A percentile compares a stretch with the other conserved stretches of the same genome.
Conservation (phyloP, 352 stramenopile species). For the Saprolegnia diclina region DNA sequence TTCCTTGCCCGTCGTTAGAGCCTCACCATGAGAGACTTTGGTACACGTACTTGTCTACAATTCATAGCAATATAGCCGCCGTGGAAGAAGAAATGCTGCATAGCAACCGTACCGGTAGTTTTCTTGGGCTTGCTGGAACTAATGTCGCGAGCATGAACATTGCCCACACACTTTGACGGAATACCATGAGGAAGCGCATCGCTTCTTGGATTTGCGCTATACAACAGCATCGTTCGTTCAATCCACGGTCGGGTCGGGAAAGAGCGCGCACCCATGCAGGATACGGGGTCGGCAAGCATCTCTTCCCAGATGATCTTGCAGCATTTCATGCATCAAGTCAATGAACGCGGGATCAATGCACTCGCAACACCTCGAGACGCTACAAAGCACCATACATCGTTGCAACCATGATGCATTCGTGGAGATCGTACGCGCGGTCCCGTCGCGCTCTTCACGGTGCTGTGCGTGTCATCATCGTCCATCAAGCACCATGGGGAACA, state of each 20-base stretch:
- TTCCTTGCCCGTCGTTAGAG: slow-evolving; percentile 49
- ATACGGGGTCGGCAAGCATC: slow-evolving; percentile 79
- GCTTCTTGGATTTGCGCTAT: slow-evolving; percentile 25
- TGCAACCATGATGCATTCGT: not conserved
- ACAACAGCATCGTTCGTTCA: not conserved
- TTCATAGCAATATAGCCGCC: slow-evolving; percentile 4
- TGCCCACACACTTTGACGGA: slow-evolving; percentile 7
- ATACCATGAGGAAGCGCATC: slow-evolving; percentile 12
- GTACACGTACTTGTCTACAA: slow-evolving; percentile 47
- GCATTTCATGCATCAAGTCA: not conserved
- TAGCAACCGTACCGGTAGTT: slow-evolving; percentile 46
- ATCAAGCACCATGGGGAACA: not conserved
- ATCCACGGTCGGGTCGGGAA: not conserved
- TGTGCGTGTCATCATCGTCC: not conserved
- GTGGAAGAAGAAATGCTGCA: not conserved
- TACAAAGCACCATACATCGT: not conserved
- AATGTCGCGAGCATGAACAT: not conserved
- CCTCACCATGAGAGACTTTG: not conserved
- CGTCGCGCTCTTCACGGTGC: slow-evolving; percentile 22
- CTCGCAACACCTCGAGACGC: slow-evolving; percentile 13
- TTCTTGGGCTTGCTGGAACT: slow-evolving; percentile 84
- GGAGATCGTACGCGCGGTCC: slow-evolving; percentile 12
- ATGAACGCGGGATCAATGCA: not conserved
- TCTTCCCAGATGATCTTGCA: slow-evolving; percentile 79
- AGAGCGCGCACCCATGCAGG: slow-evolving; percentile 56